Conservation (phyloP, 2,329 filamentous ascomycete species). For the Pezicula carpinea region DNA sequence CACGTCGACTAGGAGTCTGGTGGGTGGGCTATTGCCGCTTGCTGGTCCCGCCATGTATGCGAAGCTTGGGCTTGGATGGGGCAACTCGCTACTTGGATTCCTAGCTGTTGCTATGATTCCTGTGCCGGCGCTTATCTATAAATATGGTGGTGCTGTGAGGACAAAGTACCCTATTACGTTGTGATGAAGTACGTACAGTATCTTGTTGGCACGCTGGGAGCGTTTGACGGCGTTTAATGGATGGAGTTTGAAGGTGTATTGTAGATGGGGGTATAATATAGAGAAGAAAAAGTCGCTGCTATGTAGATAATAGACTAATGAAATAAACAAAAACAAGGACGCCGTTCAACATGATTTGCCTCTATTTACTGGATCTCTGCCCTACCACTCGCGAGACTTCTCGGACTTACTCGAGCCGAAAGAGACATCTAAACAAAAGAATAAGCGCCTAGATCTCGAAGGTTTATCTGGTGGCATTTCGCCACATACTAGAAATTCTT, state of each 20-base stretch:
- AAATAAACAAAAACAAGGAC: too few species aligned
- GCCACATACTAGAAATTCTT: too few species aligned
- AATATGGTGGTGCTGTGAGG: conserved; percentile 37
- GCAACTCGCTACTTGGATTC: conserved; percentile 43
- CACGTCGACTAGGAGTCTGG: conserved; percentile 37
- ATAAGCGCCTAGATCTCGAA: too few species aligned
- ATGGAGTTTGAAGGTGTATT: not conserved
- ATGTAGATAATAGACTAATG: too few species aligned
- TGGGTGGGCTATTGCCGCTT: conserved; percentile 45
- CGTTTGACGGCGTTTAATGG: too few species aligned
- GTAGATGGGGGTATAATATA: too few species aligned
- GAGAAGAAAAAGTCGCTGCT: not conserved
- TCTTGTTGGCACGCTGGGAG: not conserved
- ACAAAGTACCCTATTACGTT: conserved; percentile 21
- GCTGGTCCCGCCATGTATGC: conserved; percentile 43
- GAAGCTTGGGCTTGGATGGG: conserved; percentile 38
- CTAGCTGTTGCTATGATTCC: conserved; percentile 42
- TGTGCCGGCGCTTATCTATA: conserved; percentile 37
- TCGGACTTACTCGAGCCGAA: too few species aligned
- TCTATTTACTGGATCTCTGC: too few species aligned
- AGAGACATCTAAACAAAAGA: too few species aligned
- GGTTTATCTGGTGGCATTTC: too few species aligned
- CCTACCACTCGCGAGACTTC: too few species aligned
- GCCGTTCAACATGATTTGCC: too few species aligned
- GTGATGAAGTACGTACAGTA: not conserved